phyloP scores from a whole-genome alignment of 768 basidiomycete genomes.

The Rhizopogon vesiculosus region DNA sequence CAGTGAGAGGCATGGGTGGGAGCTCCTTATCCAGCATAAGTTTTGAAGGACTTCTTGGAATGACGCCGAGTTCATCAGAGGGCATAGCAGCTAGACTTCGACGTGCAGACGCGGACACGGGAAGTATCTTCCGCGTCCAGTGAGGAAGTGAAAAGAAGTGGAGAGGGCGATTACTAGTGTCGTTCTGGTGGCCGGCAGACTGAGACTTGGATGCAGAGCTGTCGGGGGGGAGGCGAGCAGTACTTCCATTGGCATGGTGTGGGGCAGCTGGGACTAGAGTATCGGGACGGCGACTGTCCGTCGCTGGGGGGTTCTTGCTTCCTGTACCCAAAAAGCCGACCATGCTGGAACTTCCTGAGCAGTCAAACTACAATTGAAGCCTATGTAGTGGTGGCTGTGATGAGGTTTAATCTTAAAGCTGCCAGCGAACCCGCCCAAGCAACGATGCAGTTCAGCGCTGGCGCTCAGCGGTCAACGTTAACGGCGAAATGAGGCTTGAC shows the following conservation, averaged over 20 bases:
- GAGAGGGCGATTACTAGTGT: conserved; percentile 26
- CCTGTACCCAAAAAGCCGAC: conserved; percentile 34
- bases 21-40: conserved; percentile 39
- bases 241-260: conserved; percentile 29
- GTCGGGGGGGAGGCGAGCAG: conserved; percentile 35
- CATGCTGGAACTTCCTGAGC: conserved; percentile 20
- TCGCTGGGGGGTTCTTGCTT: conserved; percentile 28
- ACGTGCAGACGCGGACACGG: conserved; percentile 25
- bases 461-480: conserved; percentile 5
- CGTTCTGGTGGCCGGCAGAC: conserved; percentile 37
- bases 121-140: conserved; percentile 52
- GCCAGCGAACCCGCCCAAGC: not conserved
- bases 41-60: conserved; percentile 12
- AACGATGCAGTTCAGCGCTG: conserved; percentile 3
- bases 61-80: conserved; percentile 20
- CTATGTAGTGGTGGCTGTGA: not conserved
- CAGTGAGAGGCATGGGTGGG: conserved; percentile 37
- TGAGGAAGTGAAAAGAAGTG: conserved; percentile 65
- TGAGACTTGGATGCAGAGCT: conserved; percentile 43
- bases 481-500: not conserved
- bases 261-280: conserved; percentile 10
- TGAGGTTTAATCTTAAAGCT: not conserved
- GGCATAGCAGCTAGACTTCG: conserved; percentile 21
- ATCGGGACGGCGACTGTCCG: conserved; percentile 19
- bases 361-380: not conserved